Percentiles rank a stretch among this genome's conserved stretches.
These are phyloP conservation scores for Phoma sp. DNA, from an alignment of 2,329 filamentous ascomycete genomes.

Conservation along the genomic window DNA sequence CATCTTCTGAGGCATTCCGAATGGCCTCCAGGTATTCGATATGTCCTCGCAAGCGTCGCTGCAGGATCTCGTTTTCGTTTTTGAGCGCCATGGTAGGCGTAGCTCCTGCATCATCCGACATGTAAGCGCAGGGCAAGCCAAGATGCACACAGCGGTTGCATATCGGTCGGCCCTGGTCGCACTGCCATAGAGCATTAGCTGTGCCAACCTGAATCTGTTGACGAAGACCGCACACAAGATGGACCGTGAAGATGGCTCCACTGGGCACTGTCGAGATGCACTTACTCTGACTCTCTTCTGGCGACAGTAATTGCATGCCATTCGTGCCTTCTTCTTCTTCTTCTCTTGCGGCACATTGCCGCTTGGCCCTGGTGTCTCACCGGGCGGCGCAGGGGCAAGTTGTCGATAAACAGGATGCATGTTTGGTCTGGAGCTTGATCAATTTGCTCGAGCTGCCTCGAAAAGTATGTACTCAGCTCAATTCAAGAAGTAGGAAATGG, in stretches of 20 bases:
- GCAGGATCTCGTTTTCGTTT: slow-evolving; percentile 7
- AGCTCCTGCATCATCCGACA: slow-evolving; percentile 15
- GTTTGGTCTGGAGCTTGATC: neutral
- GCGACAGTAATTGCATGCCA: slow-evolving; percentile 16
- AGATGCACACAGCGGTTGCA: slow-evolving; percentile 6
- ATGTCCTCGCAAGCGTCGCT: slow-evolving; percentile 9
- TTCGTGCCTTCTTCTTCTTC: slow-evolving; percentile 14
- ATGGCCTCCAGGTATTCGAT: slow-evolving; percentile 4
- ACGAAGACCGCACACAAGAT: neutral
- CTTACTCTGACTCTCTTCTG: slow-evolving; percentile 13
- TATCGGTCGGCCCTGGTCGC: slow-evolving; percentile 6
- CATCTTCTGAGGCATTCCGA: slow-evolving; percentile 9
- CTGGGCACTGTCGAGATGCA: neutral
- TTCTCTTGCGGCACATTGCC: slow-evolving; percentile 2
- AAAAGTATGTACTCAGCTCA: neutral
- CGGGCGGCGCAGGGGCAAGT: slow-evolving; percentile 11
- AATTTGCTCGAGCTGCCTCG: neutral
- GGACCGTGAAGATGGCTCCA: neutral
- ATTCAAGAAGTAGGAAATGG: neutral
- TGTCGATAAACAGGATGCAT: slow-evolving; percentile 10
- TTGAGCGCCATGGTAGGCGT: slow-evolving; percentile 17
- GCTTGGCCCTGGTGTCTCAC: neutral
- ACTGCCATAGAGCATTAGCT: slow-evolving; percentile 8
- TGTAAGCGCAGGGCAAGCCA: slow-evolving; percentile 6
- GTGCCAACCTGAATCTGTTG: neutral